Evolutionary conservation across 345 rosid species (phyloP).

Genomic region (Geranium rotundifolium): DNA sequence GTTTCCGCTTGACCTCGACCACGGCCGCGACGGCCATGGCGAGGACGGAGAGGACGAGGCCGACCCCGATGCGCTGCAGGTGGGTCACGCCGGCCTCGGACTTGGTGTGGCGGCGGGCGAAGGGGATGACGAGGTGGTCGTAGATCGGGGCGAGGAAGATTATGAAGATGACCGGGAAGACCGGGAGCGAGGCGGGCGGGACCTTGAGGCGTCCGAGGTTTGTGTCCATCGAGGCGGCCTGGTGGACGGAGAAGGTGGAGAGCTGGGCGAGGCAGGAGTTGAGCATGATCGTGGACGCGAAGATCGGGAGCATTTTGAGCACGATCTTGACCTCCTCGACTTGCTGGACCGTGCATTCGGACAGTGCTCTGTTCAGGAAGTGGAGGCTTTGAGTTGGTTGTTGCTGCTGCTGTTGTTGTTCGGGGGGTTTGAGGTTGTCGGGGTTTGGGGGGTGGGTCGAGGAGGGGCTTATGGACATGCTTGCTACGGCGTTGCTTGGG

Average conservation of each 20-base stretch:
- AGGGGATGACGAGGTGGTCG: conserved; percentile 18
- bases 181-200: conserved; percentile 21
- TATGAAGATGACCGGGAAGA: conserved; percentile 19
- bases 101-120: conserved; percentile 11
- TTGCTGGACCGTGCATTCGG: conserved; percentile 11
- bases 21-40: conserved; percentile 24
- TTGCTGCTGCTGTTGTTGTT: too few relatives aligned
- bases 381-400: conserved; percentile 1
- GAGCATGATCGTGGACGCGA: conserved; percentile 20
- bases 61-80: conserved; percentile 24
- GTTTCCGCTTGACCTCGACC: conserved; percentile 16
- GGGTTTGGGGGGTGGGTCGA: not conserved
- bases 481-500: conserved; percentile 15
- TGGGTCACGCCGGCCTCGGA: conserved; percentile 20
- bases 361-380: conserved; percentile 15
- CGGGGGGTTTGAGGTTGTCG: not conserved
- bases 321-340: conserved; percentile 23
- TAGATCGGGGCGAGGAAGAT: conserved; percentile 14
- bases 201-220: conserved; percentile 19
- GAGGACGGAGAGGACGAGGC: conserved; percentile 14
- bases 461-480: conserved; percentile 15
- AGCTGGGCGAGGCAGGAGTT: conserved; percentile 20
- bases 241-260: conserved; percentile 20
- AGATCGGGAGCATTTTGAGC: conserved; percentile 18
- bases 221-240: conserved; percentile 23